Evolutionary conservation across 495 filamentous ascomycete genomes (phyloP).

Genomic region (Podospora bellae-mahoneyi): DNA sequence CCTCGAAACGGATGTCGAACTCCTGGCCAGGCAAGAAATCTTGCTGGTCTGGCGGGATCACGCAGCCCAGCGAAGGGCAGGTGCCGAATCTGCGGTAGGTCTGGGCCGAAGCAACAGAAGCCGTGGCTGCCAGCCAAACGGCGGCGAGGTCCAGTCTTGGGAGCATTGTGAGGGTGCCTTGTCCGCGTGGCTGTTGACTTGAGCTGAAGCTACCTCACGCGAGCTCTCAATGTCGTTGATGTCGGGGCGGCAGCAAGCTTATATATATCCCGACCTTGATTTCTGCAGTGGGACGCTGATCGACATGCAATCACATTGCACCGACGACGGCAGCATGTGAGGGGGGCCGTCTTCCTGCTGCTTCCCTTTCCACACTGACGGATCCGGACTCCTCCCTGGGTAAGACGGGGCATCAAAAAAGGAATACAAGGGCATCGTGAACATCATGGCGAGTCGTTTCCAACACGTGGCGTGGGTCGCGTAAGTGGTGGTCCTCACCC

Average conservation of each 20-base stretch:
- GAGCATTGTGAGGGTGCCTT: conserved; percentile 27
- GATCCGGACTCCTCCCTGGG: background rate
- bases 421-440: background rate
- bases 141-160: conserved; percentile 29
- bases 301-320: conserved; percentile 2
- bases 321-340: background rate
- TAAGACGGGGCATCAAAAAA: background rate
- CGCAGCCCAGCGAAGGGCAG: conserved; percentile 68
- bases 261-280: conserved; percentile 4
- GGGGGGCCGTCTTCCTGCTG: background rate
- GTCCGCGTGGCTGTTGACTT: background rate
- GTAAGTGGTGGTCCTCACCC: background rate
- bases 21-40: conserved; percentile 72
- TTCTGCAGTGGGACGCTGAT: conserved; percentile 3
- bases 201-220: conserved; percentile 13
- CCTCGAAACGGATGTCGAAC: conserved; percentile 73
- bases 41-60: conserved; percentile 71
- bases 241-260: background rate
- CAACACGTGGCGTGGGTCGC: background rate
- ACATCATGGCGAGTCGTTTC: background rate
- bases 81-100: conserved; percentile 67
- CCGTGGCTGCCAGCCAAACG: conserved; percentile 33
- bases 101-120: conserved; percentile 50
- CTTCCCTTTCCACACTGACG: background rate
- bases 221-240: background rate